Conservation (phyloP, 2,329 filamentous ascomycete species). For the Pyrenochaeta sp. region DNA sequence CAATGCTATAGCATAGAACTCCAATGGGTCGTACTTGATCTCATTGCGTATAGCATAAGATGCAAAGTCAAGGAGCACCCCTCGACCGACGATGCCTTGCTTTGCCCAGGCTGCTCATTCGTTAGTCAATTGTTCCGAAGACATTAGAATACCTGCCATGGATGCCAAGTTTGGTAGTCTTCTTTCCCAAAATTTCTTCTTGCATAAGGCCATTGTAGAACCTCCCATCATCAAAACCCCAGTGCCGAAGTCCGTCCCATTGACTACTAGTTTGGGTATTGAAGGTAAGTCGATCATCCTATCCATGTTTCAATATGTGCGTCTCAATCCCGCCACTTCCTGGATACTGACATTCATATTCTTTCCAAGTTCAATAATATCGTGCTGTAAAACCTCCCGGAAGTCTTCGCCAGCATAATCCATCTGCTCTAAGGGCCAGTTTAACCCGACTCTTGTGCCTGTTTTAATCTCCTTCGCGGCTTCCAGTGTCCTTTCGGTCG, state of each 20-base stretch:
- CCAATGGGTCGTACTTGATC: slow-evolving; percentile 28
- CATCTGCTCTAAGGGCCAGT: slow-evolving; percentile 35
- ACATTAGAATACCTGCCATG: slow-evolving; percentile 15
- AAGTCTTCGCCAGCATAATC: slow-evolving; percentile 27
- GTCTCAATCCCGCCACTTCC: no score
- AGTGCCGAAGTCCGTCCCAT: slow-evolving; percentile 57
- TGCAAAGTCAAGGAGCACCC: slow-evolving; percentile 33
- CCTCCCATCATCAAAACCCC: slow-evolving; percentile 28
- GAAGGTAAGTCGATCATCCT: slow-evolving; percentile 54
- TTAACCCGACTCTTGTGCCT: slow-evolving; percentile 26
- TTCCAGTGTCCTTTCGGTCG: slow-evolving; percentile 24
- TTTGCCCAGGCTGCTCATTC: slow-evolving; percentile 25
- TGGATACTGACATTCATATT: slow-evolving; percentile 27
- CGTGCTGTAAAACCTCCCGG: slow-evolving; percentile 29
- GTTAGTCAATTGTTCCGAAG: slow-evolving; percentile 1
- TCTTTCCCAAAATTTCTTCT: slow-evolving; percentile 25
- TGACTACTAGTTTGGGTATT: slow-evolving; percentile 66
- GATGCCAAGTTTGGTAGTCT: slow-evolving; percentile 25
- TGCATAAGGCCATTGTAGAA: slow-evolving; percentile 32
- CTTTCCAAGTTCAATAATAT: slow-evolving; percentile 31
- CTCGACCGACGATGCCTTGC: slow-evolving; percentile 31
- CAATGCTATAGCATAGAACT: slow-evolving; percentile 22
- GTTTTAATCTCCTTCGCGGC: slow-evolving; percentile 30
- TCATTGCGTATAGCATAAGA: slow-evolving; percentile 24
- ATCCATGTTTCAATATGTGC: neutral